Base-by-base conservation (phyloP, 2,329 filamentous ascomycete species). In the Didymosphaeria variabile region DNA sequence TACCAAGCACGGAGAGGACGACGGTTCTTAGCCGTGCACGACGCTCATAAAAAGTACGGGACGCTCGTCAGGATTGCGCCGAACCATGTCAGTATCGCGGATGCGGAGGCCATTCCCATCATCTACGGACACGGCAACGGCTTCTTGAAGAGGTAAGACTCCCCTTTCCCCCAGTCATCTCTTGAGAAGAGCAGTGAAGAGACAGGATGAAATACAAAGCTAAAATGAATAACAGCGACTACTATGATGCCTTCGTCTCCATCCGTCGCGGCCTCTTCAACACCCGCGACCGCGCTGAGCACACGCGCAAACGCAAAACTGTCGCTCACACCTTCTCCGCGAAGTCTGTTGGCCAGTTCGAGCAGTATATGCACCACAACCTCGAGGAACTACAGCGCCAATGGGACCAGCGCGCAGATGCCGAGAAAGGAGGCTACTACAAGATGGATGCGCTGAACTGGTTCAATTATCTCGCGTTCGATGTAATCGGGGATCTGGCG, bases 181-280 rank as follows among this genome's bases (percentile, higher is more conserved):
- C 4, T 17, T 21, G 19, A 10, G 7, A 54, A 31, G 21, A 34
- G 3, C 31, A 23, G 8, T 10, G 29, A 31, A 47, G 29, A 19
- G 9, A 17, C 10, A 17, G 15, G 13, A 38, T 4, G 55, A 15
- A 15, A 50, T 29, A 23, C 1, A 29, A 21, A 21, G 12, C 23
- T 44, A 9, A 45, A 34, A 62, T 46, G 40, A 9, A 4, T 12
- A 9, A 40, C 47, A 93, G 90, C 45, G 89, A 94, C 2, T 97
- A 94, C 80, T 97, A 97, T 71, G 92, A 97, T 72, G 91, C 92
- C 53, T 97, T 97, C 70, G 93, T 97, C 57, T 94, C 91, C 13
- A 96, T 97, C 72, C 87, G 86, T 54, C 87, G 92, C 13, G 93
- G 93, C 21, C 84, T 97, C 13, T 97, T 97, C 87, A 97, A 96